Conservation (phyloP, 106 monocot genomes). For the Dioscorea dumetorum region DNA sequence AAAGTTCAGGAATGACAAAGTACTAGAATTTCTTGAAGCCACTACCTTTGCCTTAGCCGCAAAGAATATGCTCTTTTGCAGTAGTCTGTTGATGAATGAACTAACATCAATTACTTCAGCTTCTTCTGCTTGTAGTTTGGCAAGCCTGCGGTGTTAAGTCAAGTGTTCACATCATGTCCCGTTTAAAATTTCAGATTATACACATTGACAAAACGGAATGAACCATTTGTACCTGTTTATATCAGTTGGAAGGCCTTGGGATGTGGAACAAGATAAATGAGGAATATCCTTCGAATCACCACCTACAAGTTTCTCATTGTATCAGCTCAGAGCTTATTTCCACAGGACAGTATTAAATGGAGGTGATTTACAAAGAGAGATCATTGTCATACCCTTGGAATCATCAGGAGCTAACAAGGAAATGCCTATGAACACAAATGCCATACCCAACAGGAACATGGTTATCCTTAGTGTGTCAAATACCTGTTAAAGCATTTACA, state of each 20-base stretch:
- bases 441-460: constrained; percentile 87
- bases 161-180: neutral
- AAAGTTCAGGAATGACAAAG: neutral
- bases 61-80: constrained; percentile 31
- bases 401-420: constrained; percentile 92
- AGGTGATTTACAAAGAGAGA: neutral
- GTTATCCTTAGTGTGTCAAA: constrained; percentile 63
- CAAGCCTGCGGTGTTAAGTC: constrained; percentile 27
- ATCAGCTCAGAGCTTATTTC: constrained; percentile 2
- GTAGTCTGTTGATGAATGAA: constrained; percentile 21
- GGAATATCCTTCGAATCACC: constrained; percentile 36
- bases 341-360: neutral
- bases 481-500: constrained; percentile 40
- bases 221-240: constrained; percentile 40
- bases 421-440: constrained; percentile 89
- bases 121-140: constrained; percentile 36
- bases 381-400: constrained; percentile 45
- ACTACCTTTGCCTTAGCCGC: constrained; percentile 69
- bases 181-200: neutral
- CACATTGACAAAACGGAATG: neutral
- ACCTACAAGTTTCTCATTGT: constrained; percentile 18
- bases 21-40: neutral
- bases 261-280: constrained; percentile 28
- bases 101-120: constrained; percentile 30
- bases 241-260: constrained; percentile 34